These are phyloP conservation scores for Lichtheimia ramosa DNA, from an alignment of 371 early-diverging fungal species.

Conservation along the genomic window DNA sequence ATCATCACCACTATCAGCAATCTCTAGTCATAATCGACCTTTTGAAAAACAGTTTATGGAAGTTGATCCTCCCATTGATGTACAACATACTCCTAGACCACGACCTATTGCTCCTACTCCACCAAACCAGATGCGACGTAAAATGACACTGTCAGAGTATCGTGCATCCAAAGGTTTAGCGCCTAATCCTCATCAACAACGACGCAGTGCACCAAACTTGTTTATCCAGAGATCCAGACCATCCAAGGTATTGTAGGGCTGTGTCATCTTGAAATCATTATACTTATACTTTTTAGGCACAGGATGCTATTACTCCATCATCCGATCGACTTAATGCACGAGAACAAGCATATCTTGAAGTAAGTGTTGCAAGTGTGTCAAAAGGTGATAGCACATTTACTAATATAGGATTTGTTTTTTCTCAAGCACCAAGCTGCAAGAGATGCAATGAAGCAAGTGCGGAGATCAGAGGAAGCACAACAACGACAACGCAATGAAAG, in stretches of 20 bases:
- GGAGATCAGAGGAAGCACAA: background rate
- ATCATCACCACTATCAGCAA: no score
- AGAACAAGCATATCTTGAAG: no score
- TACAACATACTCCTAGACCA: background rate
- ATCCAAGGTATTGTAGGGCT: background rate
- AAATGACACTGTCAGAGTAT: slow-evolving; percentile 21
- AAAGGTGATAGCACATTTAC: no score
- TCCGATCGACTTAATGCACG: no score
- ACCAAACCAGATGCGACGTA: slow-evolving; percentile 1
- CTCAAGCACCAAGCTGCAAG: slow-evolving; percentile 6
- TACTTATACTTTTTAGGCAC: no score
- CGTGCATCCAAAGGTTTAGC: slow-evolving; percentile 21
- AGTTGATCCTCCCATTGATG: background rate
- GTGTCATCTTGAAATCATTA: no score
- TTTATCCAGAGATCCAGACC: slow-evolving; percentile 21
- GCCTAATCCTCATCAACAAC: background rate
- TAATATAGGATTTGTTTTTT: background rate
- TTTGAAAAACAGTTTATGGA: background rate
- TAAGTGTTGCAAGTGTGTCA: no score
- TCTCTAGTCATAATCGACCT: background rate
- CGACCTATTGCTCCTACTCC: background rate
- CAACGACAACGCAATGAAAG: background rate
- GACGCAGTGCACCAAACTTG: slow-evolving; percentile 7
- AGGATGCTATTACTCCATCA: no score
- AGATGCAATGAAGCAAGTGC: slow-evolving; percentile 3